These are phyloP conservation scores for Cytidiella melzeri DNA, from an alignment of 768 basidiomycete species.

Conservation along the genomic window DNA sequence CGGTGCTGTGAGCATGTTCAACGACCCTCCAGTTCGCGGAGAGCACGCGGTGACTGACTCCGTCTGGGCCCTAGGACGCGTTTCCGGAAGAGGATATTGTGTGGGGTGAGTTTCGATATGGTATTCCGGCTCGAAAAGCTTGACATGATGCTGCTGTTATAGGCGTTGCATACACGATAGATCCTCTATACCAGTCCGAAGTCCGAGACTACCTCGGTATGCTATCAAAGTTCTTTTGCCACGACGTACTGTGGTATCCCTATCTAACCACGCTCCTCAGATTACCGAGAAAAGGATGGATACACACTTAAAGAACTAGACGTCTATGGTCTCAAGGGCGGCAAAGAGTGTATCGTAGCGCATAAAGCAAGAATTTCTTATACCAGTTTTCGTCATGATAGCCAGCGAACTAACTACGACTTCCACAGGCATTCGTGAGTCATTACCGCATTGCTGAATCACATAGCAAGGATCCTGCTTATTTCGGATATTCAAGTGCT, in stretches of 20 bases:
- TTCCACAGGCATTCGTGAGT: slow-evolving; percentile 51
- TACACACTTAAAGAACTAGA: slow-evolving; percentile 80
- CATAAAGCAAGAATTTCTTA: slow-evolving; percentile 42
- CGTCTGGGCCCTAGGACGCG: slow-evolving; percentile 38
- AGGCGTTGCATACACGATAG: slow-evolving; percentile 88
- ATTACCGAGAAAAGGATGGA: too few species aligned
- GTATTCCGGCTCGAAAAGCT: neutral
- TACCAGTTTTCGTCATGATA: too few species aligned
- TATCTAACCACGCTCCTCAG: neutral
- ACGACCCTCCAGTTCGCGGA: too few species aligned
- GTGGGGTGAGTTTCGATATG: slow-evolving; percentile 55
- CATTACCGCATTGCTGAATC: neutral
- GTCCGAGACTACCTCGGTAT: slow-evolving; percentile 81
- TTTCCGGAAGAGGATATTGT: slow-evolving; percentile 73
- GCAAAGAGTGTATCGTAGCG: slow-evolving; percentile 48
- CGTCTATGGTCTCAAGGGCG: slow-evolving; percentile 55
- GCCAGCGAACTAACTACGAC: too few species aligned
- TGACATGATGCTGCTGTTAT: neutral
- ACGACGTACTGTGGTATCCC: too few species aligned
- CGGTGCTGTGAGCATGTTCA: slow-evolving; percentile 46
- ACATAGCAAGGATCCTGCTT: neutral
- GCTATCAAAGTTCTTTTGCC: too few species aligned
- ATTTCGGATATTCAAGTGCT: slow-evolving; percentile 44
- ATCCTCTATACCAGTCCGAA: slow-evolving; percentile 65
- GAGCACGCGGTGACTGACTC: neutral